Percentiles rank a stretch among this genome's conserved stretches.
phyloP scores from a whole-genome alignment of 345 rosid species.

The Brassica incana region DNA sequence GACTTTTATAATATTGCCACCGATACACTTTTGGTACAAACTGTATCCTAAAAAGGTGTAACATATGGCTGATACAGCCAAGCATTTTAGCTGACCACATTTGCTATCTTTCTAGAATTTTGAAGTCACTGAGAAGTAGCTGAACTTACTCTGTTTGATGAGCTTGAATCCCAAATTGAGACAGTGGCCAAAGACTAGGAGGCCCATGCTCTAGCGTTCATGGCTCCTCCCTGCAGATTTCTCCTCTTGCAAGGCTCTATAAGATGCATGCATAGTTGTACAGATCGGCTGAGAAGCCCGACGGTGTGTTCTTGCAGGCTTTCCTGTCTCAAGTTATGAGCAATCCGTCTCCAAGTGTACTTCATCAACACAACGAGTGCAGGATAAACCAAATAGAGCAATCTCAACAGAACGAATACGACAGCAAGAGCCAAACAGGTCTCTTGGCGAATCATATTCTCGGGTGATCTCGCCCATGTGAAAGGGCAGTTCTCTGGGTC shows the following conservation, averaged over 20 bases:
- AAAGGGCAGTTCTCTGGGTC: slow-evolving; percentile 86
- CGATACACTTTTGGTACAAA: slow-evolving; percentile 30
- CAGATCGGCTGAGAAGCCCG: slow-evolving; percentile 53
- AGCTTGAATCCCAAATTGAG: slow-evolving; percentile 80
- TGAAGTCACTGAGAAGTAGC: slow-evolving; percentile 23
- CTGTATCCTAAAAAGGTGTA: slow-evolving; percentile 15
- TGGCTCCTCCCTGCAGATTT: slow-evolving; percentile 82
- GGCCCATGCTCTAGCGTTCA: slow-evolving; percentile 88
- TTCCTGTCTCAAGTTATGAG: slow-evolving; percentile 48
- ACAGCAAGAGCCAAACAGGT: slow-evolving; percentile 78
- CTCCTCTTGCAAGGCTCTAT: slow-evolving; percentile 77
- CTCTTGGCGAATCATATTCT: slow-evolving; percentile 77
- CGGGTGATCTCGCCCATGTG: slow-evolving; percentile 97
- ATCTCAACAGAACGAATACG: slow-evolving; percentile 63
- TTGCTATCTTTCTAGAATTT: not conserved
- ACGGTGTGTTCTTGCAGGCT: slow-evolving; percentile 67
- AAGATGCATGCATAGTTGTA: slow-evolving; percentile 55
- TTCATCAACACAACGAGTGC: slow-evolving; percentile 43
- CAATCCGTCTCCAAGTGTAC: slow-evolving; percentile 52
- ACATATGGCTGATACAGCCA: slow-evolving; percentile 17
- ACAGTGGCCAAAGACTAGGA: slow-evolving; percentile 94
- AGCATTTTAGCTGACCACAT: slow-evolving; percentile 19
- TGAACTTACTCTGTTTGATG: slow-evolving; percentile 51
- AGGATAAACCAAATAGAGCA: slow-evolving; percentile 60
- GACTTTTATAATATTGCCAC: slow-evolving; percentile 14